These are phyloP conservation scores for Crepidotus variabilis DNA, from an alignment of 768 basidiomycete species.

Conservation along the genomic window DNA sequence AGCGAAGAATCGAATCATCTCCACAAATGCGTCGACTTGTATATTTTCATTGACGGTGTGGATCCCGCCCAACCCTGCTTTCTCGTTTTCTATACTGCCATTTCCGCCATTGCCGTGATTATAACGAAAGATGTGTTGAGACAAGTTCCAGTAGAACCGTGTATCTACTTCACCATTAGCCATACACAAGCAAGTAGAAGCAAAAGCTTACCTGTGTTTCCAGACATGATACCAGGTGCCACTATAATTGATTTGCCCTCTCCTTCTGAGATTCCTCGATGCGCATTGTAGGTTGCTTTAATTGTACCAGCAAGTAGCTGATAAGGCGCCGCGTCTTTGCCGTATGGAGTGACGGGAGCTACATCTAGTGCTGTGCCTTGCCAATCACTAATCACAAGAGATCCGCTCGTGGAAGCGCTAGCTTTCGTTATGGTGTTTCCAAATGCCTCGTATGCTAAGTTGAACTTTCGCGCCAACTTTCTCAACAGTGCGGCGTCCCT, in stretches of 20 bases:
- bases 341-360: conserved; percentile 58
- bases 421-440: conserved; percentile 34
- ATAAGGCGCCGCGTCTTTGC: conserved; percentile 40
- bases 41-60: conserved; percentile 75
- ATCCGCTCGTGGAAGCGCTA: conserved; percentile 36
- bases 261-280: conserved; percentile 29
- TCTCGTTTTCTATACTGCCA: conserved; percentile 11
- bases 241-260: conserved; percentile 37
- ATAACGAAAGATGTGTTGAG: conserved; percentile 69
- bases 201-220: conserved; percentile 46
- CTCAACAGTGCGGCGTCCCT: conserved; percentile 44
- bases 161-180: conserved; percentile 39
- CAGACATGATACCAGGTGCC: conserved; percentile 54
- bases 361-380: conserved; percentile 54
- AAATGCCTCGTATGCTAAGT: conserved; percentile 59
- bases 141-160: conserved; percentile 54
- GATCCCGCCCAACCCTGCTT: conserved; percentile 30
- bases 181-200: conserved; percentile 4
- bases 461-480: conserved; percentile 45
- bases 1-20: conserved; percentile 64
- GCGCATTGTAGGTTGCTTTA: conserved; percentile 54
- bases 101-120: conserved; percentile 37
- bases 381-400: conserved; percentile 48
- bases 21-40: conserved; percentile 50
- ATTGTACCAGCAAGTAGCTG: conserved; percentile 60